Percentiles rank a stretch among this genome's conserved stretches.
Evolutionary conservation across 106 monocot species (phyloP).

Genomic region (Vanilla planifolia): DNA sequence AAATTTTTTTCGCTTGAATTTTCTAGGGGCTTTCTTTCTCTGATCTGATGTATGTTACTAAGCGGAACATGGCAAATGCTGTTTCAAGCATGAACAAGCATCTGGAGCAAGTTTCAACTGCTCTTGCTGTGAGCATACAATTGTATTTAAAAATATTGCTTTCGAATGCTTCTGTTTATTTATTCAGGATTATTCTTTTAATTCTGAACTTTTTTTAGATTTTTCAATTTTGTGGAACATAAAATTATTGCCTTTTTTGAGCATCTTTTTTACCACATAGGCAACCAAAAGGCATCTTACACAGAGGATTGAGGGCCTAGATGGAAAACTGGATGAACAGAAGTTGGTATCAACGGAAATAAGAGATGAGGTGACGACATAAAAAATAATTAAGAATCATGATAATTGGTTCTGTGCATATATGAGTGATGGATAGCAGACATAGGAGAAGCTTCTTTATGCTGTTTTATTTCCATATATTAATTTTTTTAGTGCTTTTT

Average conservation of each 20-base stretch:
- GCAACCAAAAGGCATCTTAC: slow-evolving; percentile 26
- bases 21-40: slow-evolving; percentile 72
- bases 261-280: slow-evolving; percentile 4
- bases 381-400: not conserved
- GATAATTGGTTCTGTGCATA: not conserved
- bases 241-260: not conserved
- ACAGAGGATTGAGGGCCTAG: slow-evolving; percentile 25
- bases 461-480: not conserved
- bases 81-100: slow-evolving; percentile 89
- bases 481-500: not conserved
- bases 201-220: not conserved
- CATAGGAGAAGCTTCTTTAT: not conserved
- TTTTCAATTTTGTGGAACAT: not conserved
- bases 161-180: not conserved
- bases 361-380: slow-evolving; percentile 17
- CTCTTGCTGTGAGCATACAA: slow-evolving; percentile 68
- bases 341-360: slow-evolving; percentile 21
- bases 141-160: not conserved
- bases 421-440: not conserved
- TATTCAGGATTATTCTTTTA: not conserved
- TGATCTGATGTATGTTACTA: slow-evolving; percentile 93
- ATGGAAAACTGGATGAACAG: slow-evolving; percentile 29
- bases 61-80: slow-evolving; percentile 86
- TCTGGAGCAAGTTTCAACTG: slow-evolving; percentile 78
- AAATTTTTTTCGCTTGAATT: slow-evolving; percentile 4